Percentiles rank a stretch among this genome's conserved stretches.
Evolutionary conservation across 2,329 filamentous ascomycete genomes (phyloP).

Genomic region (Phyllosticta citribraziliensis): DNA sequence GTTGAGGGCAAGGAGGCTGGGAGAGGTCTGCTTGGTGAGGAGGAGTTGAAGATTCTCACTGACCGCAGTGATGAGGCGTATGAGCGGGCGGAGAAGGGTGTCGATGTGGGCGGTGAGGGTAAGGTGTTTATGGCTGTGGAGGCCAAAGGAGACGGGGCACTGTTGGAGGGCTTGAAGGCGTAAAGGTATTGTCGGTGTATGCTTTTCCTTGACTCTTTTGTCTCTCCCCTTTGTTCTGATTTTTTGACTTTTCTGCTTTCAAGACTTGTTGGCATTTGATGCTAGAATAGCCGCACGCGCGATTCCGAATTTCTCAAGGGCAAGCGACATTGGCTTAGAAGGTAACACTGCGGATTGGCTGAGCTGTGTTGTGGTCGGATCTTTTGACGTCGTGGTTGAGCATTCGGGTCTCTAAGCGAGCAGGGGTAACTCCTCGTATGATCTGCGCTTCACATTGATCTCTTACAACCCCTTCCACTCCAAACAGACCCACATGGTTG

Average conservation of each 20-base stretch:
- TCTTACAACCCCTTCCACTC: not conserved
- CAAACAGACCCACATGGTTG: not conserved
- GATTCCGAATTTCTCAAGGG: too few relatives aligned
- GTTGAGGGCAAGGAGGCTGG: conserved; percentile 39
- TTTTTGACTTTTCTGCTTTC: too few relatives aligned
- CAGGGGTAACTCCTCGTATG: not conserved
- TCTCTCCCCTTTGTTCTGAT: not conserved
- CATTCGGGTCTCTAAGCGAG: not conserved
- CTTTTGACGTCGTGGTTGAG: not conserved
- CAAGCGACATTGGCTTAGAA: not conserved
- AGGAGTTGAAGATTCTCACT: conserved; percentile 67
- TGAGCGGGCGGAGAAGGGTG: conserved; percentile 64
- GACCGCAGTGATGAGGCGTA: conserved; percentile 63
- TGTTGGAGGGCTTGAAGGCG: conserved; percentile 40
- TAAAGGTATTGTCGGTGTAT: conserved; percentile 6
- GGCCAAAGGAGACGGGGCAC: conserved; percentile 51
- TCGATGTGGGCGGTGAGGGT: conserved; percentile 56
- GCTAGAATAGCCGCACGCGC: too few relatives aligned
- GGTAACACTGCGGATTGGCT: not conserved
- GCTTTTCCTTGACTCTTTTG: not conserved
- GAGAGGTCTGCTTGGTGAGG: conserved; percentile 59
- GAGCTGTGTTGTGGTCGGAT: not conserved
- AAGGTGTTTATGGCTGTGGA: conserved; percentile 65
- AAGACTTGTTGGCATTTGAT: too few relatives aligned
- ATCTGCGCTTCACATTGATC: not conserved